These are phyloP conservation scores for Gossypioides kirkii DNA, from an alignment of 345 rosid genomes.

Conservation along the genomic window DNA sequence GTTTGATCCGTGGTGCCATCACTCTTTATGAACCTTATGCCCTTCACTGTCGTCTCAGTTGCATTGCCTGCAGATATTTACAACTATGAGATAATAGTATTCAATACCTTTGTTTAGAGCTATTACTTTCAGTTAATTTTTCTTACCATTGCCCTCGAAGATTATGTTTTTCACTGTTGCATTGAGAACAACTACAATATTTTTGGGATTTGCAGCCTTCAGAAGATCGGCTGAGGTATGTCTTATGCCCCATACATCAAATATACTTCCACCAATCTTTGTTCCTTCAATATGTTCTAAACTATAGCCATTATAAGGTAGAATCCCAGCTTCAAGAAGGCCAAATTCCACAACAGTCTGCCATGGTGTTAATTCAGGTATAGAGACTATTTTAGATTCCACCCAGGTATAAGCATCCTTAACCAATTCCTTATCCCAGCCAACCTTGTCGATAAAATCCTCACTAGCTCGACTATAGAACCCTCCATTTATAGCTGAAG, in stretches of 20 bases:
- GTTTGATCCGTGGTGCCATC: conserved; percentile 30
- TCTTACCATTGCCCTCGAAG: conserved; percentile 34
- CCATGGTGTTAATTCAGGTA: conserved; percentile 60
- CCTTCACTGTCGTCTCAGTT: conserved; percentile 37
- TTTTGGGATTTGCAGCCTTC: conserved; percentile 38
- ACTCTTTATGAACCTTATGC: conserved; percentile 56
- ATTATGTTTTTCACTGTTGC: conserved; percentile 53
- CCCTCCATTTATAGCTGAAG: conserved; percentile 1
- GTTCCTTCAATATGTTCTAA: conserved; percentile 40
- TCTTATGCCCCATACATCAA: conserved; percentile 52
- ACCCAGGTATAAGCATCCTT: conserved; percentile 64
- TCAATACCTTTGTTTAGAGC: neutral
- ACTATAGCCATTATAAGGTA: conserved; percentile 1
- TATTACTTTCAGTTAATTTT: neutral
- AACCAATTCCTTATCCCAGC: conserved; percentile 59
- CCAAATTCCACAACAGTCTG: conserved; percentile 54
- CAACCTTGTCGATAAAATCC: conserved; percentile 14
- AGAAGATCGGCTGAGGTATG: conserved; percentile 79
- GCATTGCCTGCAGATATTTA: conserved; percentile 26
- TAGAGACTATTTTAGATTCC: conserved; percentile 58
- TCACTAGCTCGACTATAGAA: neutral
- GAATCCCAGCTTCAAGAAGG: conserved; percentile 63
- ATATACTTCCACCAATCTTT: conserved; percentile 61
- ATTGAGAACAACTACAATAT: conserved; percentile 35
- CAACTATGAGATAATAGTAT: neutral